A percentile compares a stretch with the other conserved stretches of the same genome.
These are phyloP conservation scores for Coemansia sp. DNA, from an alignment of 371 early-diverging fungal genomes.

Conservation along the genomic window DNA sequence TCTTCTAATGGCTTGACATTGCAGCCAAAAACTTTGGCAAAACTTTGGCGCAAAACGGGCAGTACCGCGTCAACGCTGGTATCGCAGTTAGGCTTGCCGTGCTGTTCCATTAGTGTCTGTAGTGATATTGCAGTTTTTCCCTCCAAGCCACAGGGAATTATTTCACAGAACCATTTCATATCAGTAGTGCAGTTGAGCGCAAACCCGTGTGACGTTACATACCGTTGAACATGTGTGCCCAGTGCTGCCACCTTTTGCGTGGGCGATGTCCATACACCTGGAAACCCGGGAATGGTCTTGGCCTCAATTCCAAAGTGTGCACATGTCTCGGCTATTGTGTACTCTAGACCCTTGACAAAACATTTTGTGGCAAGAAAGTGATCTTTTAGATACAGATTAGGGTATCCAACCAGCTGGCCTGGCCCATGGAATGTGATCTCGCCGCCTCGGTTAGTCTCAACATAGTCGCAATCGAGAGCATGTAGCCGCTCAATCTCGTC, in stretches of 20 bases:
- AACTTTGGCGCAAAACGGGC: slow-evolving; percentile 29
- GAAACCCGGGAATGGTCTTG: slow-evolving; percentile 25
- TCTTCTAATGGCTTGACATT: slow-evolving; percentile 20
- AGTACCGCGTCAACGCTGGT: slow-evolving; percentile 16
- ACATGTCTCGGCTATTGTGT: slow-evolving; percentile 72
- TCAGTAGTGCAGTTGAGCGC: slow-evolving; percentile 90
- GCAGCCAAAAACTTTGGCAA: slow-evolving; percentile 27
- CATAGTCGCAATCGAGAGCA: slow-evolving; percentile 73
- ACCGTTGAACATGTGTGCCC: slow-evolving; percentile 86
- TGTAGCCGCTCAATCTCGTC: slow-evolving; percentile 60
- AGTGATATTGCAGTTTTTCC: slow-evolving; percentile 80
- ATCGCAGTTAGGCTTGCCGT: background rate
- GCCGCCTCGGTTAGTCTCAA: slow-evolving; percentile 81
- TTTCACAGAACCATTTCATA: slow-evolving; percentile 79
- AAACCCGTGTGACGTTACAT: slow-evolving; percentile 91
- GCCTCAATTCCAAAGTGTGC: slow-evolving; percentile 59
- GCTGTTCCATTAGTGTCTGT: slow-evolving; percentile 40
- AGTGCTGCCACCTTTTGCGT: slow-evolving; percentile 69
- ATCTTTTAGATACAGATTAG: slow-evolving; percentile 76
- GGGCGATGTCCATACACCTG: slow-evolving; percentile 51
- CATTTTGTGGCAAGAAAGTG: slow-evolving; percentile 59
- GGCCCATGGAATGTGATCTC: slow-evolving; percentile 97
- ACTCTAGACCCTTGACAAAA: slow-evolving; percentile 80
- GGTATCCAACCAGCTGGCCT: slow-evolving; percentile 95
- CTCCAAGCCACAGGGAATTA: slow-evolving; percentile 86